These are phyloP conservation scores for Ocimum tenuiflorum DNA, from an alignment of 257 asterid species.

Conservation along the genomic window DNA sequence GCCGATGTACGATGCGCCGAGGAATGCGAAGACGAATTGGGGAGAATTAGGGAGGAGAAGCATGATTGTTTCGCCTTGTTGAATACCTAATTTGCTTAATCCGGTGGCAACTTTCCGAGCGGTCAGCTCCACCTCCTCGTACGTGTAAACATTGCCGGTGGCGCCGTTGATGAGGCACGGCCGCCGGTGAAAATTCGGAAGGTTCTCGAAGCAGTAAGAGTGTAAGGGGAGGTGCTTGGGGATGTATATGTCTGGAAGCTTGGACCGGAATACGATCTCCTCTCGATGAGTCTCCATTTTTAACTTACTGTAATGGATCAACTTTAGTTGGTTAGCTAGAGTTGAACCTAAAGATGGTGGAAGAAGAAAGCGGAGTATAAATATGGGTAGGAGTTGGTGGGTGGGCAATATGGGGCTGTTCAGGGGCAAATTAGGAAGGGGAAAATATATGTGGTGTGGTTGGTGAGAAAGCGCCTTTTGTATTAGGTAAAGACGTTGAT, in stretches of 20 bases:
- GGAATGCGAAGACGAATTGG: constrained; percentile 63
- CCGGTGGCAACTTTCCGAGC: constrained; percentile 57
- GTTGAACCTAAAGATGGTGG: constrained; percentile 32
- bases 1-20: constrained; percentile 80
- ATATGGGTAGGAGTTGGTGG: constrained; percentile 29
- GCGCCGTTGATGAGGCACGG: constrained; percentile 70
- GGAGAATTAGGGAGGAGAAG: constrained; percentile 66
- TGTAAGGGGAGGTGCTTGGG: constrained; percentile 69
- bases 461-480: constrained; percentile 39
- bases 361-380: constrained; percentile 25
- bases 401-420: constrained; percentile 34
- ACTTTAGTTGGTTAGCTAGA: constrained; percentile 9
- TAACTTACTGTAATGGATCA: neutral
- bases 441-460: constrained; percentile 29
- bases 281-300: constrained; percentile 38
- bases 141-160: constrained; percentile 42
- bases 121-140: constrained; percentile 54
- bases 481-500: constrained; percentile 31
- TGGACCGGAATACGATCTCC: constrained; percentile 59
- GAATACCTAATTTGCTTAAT: constrained; percentile 46
- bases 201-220: constrained; percentile 66
- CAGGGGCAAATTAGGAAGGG: constrained; percentile 23
- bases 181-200: constrained; percentile 26
- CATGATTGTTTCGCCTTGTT: constrained; percentile 64
- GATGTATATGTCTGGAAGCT: constrained; percentile 64